Evolutionary conservation across 2,329 filamentous ascomycete genomes (phyloP).

Genomic region (Incumbomyces lentus): DNA sequence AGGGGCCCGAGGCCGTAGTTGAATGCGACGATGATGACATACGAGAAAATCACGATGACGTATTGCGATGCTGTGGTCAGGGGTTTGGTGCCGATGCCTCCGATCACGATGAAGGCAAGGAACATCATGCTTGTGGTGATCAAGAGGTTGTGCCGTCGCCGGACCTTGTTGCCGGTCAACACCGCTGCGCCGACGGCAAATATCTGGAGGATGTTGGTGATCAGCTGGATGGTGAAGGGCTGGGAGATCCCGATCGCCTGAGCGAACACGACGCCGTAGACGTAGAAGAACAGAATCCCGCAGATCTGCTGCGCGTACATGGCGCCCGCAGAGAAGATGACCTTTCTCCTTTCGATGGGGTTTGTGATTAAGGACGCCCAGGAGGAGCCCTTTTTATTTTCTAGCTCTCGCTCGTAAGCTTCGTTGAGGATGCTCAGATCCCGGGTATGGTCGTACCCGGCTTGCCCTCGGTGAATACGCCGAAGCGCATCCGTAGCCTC

Average conservation of each 20-base stretch:
- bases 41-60: slow-evolving; percentile 33
- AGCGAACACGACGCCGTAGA: slow-evolving; percentile 35
- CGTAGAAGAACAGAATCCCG: slow-evolving; percentile 40
- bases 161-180: slow-evolving; percentile 32
- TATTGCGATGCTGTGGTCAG: slow-evolving; percentile 20
- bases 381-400: slow-evolving; percentile 24
- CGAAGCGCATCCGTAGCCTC: slow-evolving; percentile 26
- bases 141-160: slow-evolving; percentile 30
- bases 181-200: slow-evolving; percentile 32
- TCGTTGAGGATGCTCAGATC: slow-evolving; percentile 22
- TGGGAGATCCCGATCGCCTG: slow-evolving; percentile 33
- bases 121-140: slow-evolving; percentile 32
- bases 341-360: slow-evolving; percentile 38
- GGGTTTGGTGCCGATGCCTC: slow-evolving; percentile 30
- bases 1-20: slow-evolving; percentile 38
- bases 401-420: slow-evolving; percentile 19
- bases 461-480: slow-evolving; percentile 26
- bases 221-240: slow-evolving; percentile 34
- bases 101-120: slow-evolving; percentile 33
- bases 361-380: slow-evolving; percentile 35
- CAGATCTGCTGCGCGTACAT: slow-evolving; percentile 41
- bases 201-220: slow-evolving; percentile 36
- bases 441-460: slow-evolving; percentile 22
- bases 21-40: slow-evolving; percentile 35
- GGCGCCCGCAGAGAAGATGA: slow-evolving; percentile 36